phyloP scores from a whole-genome alignment of 768 basidiomycete species.

The Termitomyces sp. region DNA sequence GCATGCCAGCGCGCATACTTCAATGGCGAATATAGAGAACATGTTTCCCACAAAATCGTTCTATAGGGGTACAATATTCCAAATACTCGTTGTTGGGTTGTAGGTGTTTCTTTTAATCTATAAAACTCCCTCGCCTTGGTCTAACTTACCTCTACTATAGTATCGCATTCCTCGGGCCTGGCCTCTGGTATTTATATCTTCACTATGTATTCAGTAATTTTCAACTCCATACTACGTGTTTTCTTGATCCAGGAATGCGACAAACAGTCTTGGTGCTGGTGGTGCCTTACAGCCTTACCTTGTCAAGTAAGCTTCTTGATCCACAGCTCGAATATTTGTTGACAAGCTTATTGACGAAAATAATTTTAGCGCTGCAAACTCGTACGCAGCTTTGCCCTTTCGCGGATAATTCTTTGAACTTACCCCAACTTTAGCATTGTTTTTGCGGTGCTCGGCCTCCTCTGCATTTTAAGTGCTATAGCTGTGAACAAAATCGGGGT shows the following conservation, averaged over 20 bases:
- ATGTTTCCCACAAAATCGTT: neutral
- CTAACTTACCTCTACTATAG: neutral
- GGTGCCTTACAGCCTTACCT: constrained; percentile 16
- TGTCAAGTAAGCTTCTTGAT: constrained; percentile 8
- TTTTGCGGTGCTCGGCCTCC: constrained; percentile 14
- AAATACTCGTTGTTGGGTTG: constrained; percentile 12
- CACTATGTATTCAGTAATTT: neutral
- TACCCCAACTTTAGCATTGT: constrained; percentile 7
- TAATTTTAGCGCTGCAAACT: constrained; percentile 3
- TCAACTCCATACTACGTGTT: neutral
- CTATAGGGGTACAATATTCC: constrained; percentile 13
- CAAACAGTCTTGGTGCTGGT: constrained; percentile 15
- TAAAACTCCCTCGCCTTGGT: too few relatives aligned
- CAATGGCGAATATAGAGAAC: neutral
- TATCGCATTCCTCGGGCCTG: constrained; percentile 9
- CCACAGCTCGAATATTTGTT: neutral
- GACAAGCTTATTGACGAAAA: neutral
- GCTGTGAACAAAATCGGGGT: constrained; percentile 15
- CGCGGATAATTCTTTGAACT: neutral
- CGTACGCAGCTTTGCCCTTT: neutral
- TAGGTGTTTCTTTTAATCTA: neutral
- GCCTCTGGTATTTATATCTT: constrained; percentile 4
- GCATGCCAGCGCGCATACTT: neutral
- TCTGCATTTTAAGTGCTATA: constrained; percentile 15
- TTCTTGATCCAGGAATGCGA: constrained; percentile 11